A percentile compares a stretch with the other conserved stretches of the same genome.
phyloP scores from a whole-genome alignment of 2,329 filamentous ascomycete genomes.

The Pyricularia sp. region DNA sequence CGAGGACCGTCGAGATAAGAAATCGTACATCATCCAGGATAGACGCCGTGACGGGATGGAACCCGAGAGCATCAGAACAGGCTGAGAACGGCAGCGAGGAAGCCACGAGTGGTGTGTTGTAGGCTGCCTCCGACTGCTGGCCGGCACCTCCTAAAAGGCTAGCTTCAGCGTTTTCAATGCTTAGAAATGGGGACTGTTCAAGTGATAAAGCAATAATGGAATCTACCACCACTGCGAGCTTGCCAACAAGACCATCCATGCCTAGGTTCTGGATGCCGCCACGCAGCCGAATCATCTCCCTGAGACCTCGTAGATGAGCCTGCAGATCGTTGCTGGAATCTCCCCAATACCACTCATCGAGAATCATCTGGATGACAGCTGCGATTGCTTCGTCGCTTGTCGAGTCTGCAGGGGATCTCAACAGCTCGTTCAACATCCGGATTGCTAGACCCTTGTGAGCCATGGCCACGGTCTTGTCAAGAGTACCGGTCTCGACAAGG shows the following conservation, averaged over 20 bases:
- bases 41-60: constrained; percentile 35
- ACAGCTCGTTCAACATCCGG: constrained; percentile 35
- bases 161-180: constrained; percentile 18
- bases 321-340: constrained; percentile 26
- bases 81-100: constrained; percentile 31
- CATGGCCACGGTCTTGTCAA: constrained; percentile 32
- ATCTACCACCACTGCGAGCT: constrained; percentile 39
- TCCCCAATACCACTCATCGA: constrained; percentile 46
- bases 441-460: constrained; percentile 33
- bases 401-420: constrained; percentile 22
- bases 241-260: constrained; percentile 35
- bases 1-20: constrained; percentile 31
- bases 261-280: constrained; percentile 33
- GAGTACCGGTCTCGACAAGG: constrained; percentile 36
- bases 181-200: constrained; percentile 32
- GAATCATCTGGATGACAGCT: constrained; percentile 36
- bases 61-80: constrained; percentile 28
- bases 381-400: constrained; percentile 35
- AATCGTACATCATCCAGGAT: constrained; percentile 43
- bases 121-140: constrained; percentile 29
- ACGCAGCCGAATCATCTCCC: constrained; percentile 35
- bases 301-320: constrained; percentile 35
- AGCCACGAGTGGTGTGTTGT: constrained; percentile 38
- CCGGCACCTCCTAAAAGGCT: constrained; percentile 11
- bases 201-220: constrained; percentile 37